phyloP scores from a whole-genome alignment of 805 yeast species.

The Blastobotrys chiropterorum region DNA sequence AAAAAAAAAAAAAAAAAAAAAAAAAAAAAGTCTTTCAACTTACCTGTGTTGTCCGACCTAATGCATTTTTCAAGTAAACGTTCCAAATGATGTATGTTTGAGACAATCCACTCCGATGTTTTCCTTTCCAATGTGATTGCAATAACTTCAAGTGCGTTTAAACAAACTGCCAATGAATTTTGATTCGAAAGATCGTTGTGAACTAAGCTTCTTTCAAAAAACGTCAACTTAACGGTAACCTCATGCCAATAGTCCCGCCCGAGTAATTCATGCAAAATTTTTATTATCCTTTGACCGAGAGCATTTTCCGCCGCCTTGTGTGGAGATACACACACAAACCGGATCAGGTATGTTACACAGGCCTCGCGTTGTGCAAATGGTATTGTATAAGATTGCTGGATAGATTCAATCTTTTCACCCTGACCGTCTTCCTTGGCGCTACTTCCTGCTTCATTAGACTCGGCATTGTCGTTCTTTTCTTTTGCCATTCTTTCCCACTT shows the following conservation, averaged over 20 bases:
- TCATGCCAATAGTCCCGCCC: conserved; percentile 80
- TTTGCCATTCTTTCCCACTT: conserved; percentile 65
- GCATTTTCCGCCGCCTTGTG: conserved; percentile 81
- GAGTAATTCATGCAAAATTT: conserved; percentile 66
- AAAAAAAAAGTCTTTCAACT: conserved; percentile 1
- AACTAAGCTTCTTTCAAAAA: conserved; percentile 81
- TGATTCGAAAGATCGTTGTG: conserved; percentile 66
- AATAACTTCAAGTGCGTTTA: conserved; percentile 87
- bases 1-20: conserved; percentile 3
- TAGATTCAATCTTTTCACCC: conserved; percentile 26
- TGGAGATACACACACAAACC: conserved; percentile 82
- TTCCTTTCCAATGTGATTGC: conserved; percentile 78
- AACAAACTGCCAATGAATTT: conserved; percentile 61
- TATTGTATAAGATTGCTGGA: conserved; percentile 48
- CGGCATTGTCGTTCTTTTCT: conserved; percentile 19
- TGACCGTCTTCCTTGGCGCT: conserved; percentile 14
- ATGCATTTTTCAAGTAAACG: conserved; percentile 73
- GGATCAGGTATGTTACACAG: conserved; percentile 77
- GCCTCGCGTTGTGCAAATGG: conserved; percentile 83
- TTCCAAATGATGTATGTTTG: conserved; percentile 63
- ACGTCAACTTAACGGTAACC: conserved; percentile 76
- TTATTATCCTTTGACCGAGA: conserved; percentile 72
- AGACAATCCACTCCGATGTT: conserved; percentile 68
- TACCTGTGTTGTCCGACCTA: conserved; percentile 53
- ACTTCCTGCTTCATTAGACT: conserved; percentile 23